Percentiles rank a stretch among this genome's conserved stretches.
phyloP scores from a whole-genome alignment of 176 grass and related monocot species.

The Rhipidocladum racemiflorum region DNA sequence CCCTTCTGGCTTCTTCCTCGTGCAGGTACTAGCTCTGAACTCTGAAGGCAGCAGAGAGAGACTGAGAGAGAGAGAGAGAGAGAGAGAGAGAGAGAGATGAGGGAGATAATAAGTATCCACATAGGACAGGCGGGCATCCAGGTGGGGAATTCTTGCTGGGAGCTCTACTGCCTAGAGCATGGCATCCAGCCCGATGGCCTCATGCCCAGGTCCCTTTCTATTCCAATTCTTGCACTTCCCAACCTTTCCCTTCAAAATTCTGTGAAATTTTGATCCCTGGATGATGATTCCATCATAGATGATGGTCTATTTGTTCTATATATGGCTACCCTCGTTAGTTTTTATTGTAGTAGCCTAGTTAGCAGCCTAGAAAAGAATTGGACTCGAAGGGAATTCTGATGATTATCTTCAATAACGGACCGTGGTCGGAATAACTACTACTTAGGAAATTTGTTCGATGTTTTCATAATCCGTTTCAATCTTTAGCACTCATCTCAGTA shows the following conservation, averaged over 20 bases:
- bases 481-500: not conserved
- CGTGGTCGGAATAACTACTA: not conserved
- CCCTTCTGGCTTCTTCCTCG: slow-evolving; percentile 12
- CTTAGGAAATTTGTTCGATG: not conserved
- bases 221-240: not conserved
- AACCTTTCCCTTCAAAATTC: not conserved
- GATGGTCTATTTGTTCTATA: not conserved
- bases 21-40: not conserved
- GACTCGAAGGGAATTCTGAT: not conserved
- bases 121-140: slow-evolving; percentile 87
- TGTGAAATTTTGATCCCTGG: not conserved
- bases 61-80: not conserved
- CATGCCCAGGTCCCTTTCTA: slow-evolving; percentile 60
- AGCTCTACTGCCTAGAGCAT: slow-evolving; percentile 87
- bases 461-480: not conserved
- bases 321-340: not conserved
- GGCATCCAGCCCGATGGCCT: slow-evolving; percentile 75
- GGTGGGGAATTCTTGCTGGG: slow-evolving; percentile 91
- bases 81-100: slow-evolving; percentile 35
- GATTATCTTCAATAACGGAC: not conserved
- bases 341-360: not conserved
- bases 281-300: not conserved
- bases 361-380: not conserved
- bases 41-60: not conserved
- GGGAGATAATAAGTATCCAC: slow-evolving; percentile 80